Evolutionary conservation across 805 yeast genomes (phyloP), one percentile per base, ranked within the genome.

Genomic region (Spathaspora hagerdaliae): DNA sequence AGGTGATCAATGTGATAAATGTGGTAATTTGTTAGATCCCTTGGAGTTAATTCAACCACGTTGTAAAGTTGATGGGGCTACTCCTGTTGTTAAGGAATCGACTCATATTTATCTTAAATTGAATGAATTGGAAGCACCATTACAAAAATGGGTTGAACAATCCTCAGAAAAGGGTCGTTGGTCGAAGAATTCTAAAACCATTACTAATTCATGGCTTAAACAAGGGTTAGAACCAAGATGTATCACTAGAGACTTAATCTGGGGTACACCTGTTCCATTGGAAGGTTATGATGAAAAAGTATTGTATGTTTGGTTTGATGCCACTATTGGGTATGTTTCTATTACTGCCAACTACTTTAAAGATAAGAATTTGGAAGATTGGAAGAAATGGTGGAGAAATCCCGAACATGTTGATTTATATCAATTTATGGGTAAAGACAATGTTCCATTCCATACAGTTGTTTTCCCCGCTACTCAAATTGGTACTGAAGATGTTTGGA

Each of bases 401-500:
- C 96, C 96, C n/a, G 89, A 90, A 44, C 65, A 90, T 51, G 97
- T 94, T 51, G 70, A 86, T 53, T 74, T 94, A 54, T 89, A 87
- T 65, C 99, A 94, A 74, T 94, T 94, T 67, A 94, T 94, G 99
- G 99, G 99, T 69, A 94, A 94, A 67, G 99, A 94, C 69, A 94
- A 94, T 62, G 97, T 91, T 58, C 97, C 98, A 31, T 94, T 94
- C 88, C 99, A 94, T 64, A 86, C 97, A 1, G 99, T 94, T 46
- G 96, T 94, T 46, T 94, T 92, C 89, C 99, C 99, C 49, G 83
- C 95, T 37, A 72, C 96, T 27, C 85, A 83, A 68, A 71, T 94
- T 38, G 99, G 98, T 65, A 91, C 99, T 13, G 69, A 77, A 14
- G 92, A 92, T 46, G 59, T 75, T 40, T 94, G 98, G 98, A 90